Evolutionary conservation across 2,329 filamentous ascomycete genomes (phyloP).

Genomic region (Rutstroemia sp.): DNA sequence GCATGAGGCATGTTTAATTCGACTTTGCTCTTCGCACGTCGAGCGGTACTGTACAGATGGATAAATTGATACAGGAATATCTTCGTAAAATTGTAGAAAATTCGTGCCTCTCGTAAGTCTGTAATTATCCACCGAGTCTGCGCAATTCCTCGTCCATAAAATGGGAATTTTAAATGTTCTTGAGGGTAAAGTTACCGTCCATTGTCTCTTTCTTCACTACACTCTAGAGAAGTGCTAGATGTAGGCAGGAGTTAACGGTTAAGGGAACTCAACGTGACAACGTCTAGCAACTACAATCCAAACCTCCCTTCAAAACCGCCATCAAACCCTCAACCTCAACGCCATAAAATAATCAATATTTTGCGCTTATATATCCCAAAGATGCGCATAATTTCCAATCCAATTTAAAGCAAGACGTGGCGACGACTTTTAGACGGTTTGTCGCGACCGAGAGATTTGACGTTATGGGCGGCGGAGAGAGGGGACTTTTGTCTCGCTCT

Average conservation of each 20-base stretch:
- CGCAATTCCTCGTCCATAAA: no score
- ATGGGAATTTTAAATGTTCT: not conserved
- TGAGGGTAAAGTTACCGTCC: not conserved
- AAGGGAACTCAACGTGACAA: constrained; percentile 8
- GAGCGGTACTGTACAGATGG: not conserved
- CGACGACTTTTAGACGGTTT: constrained; percentile 20
- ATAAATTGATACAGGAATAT: not conserved
- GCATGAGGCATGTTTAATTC: not conserved
- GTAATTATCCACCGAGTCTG: not conserved
- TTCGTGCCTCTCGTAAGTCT: not conserved
- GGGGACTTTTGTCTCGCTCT: constrained; percentile 23
- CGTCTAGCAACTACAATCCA: constrained; percentile 9
- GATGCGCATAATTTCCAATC: constrained; percentile 9
- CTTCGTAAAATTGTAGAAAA: not conserved
- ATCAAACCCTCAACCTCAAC: constrained; percentile 10
- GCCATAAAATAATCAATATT: constrained; percentile 8
- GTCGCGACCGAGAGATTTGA: constrained; percentile 16
- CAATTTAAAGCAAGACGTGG: constrained; percentile 21
- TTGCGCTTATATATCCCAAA: constrained; percentile 4
- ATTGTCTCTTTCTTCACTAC: constrained; percentile 3
- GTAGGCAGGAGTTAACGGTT: not conserved
- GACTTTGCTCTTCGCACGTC: not conserved
- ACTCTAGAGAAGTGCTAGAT: constrained; percentile 7
- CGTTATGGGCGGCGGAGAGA: constrained; percentile 13
- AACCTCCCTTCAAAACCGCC: constrained; percentile 2